Evolutionary conservation across 2,329 filamentous ascomycete genomes (phyloP).

Genomic region (Hypoxylon sp.): DNA sequence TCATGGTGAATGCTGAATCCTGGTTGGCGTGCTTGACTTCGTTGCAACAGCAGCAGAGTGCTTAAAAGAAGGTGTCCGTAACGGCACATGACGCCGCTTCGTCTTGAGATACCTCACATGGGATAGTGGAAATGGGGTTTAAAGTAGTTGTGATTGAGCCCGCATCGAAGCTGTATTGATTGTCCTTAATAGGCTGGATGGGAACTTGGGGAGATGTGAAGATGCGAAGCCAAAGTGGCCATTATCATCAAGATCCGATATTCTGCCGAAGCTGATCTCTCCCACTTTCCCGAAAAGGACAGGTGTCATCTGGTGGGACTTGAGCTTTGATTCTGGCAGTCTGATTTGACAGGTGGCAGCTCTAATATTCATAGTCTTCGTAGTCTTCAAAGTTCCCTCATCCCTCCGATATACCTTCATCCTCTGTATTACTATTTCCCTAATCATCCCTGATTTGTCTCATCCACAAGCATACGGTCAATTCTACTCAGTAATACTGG

Average conservation of each 20-base stretch:
- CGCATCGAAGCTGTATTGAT: not conserved
- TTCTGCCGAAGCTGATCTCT: constrained; percentile 10
- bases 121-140: constrained; percentile 11
- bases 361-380: too few species aligned
- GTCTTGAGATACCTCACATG: constrained; percentile 55
- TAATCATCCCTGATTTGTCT: too few species aligned
- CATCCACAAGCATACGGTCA: too few species aligned
- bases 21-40: constrained; percentile 64
- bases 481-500: too few species aligned
- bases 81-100: constrained; percentile 66
- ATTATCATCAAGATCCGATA: constrained; percentile 13
- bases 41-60: constrained; percentile 62
- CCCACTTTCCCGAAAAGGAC: not conserved
- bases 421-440: too few species aligned
- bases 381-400: too few species aligned
- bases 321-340: too few species aligned
- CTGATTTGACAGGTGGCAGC: not conserved
- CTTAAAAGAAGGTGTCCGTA: constrained; percentile 61
- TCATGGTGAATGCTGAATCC: constrained; percentile 91
- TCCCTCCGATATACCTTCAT: too few species aligned
- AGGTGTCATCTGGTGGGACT: not conserved
- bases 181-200: not conserved
- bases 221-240: constrained; percentile 23
- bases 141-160: not conserved
- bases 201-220: not conserved